Conservation (phyloP, 129 eudicot species). For the Helichrysum umbraculigerum region DNA sequence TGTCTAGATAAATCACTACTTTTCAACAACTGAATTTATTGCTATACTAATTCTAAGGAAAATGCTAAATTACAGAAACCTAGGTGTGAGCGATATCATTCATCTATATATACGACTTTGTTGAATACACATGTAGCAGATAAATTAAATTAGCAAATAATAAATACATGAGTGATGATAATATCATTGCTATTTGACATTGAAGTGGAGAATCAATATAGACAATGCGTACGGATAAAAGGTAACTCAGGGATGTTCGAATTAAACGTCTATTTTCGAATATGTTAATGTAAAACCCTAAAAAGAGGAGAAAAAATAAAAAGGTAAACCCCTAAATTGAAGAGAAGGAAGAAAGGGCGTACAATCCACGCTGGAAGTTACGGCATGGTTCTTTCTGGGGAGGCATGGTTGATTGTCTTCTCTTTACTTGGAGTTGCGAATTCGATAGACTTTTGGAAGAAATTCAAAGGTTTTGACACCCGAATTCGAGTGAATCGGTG, state of each 20-base stretch:
- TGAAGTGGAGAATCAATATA: neutral
- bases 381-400: conserved; percentile 73
- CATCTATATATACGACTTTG: neutral
- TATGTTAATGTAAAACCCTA: neutral
- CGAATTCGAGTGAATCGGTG: no score
- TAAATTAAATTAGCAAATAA: neutral
- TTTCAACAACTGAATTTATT: neutral
- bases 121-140: neutral
- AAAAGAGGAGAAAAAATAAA: neutral
- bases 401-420: conserved; percentile 39
- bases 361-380: conserved; percentile 88
- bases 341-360: conserved; percentile 26
- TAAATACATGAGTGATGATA: neutral
- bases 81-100: neutral
- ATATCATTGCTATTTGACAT: neutral
- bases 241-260: conserved; percentile 14
- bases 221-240: neutral
- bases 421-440: no score
- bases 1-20: neutral
- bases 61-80: no score
- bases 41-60: neutral
- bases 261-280: no score
- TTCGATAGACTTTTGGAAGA: no score
- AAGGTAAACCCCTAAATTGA: conserved; percentile 11
- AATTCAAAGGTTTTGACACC: no score